Evolutionary conservation across 2,329 filamentous ascomycete genomes (phyloP).

Genomic region (Aspergillus floridensis): DNA sequence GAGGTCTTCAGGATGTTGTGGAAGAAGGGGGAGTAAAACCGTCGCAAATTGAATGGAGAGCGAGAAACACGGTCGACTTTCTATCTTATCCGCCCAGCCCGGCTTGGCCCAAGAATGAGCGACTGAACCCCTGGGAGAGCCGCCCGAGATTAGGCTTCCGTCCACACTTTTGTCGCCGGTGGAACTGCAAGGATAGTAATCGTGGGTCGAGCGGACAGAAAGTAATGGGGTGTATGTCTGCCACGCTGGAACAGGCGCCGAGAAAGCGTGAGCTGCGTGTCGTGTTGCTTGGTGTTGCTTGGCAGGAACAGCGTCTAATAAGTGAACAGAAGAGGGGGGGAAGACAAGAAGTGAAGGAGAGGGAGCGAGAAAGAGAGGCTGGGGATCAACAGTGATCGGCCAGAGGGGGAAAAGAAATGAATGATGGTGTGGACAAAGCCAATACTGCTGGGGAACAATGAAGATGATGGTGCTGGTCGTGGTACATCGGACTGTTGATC

Average conservation of each 20-base stretch:
- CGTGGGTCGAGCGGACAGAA: background rate
- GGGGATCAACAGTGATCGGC: background rate
- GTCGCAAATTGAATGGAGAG: background rate
- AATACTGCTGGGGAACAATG: background rate
- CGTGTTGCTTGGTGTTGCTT: background rate
- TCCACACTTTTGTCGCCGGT: background rate
- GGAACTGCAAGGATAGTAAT: background rate
- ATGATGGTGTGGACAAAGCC: background rate
- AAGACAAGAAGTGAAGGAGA: background rate
- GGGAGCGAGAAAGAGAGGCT: background rate
- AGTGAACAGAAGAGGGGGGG: background rate
- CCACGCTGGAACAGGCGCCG: background rate
- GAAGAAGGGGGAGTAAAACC: background rate
- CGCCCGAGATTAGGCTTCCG: constrained; percentile 4
- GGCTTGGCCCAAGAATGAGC: constrained; percentile 4
- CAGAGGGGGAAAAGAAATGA: background rate
- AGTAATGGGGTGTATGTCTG: background rate
- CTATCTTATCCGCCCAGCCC: constrained; percentile 10
- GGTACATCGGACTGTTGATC: background rate
- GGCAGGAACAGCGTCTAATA: background rate
- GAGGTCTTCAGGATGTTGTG: constrained; percentile 3
- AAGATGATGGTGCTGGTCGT: too few species aligned
- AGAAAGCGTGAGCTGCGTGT: background rate
- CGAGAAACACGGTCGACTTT: background rate
- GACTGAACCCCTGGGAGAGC: constrained; percentile 6